Evolutionary conservation across 164 flowering plant genomes (phyloP), one percentile per base, ranked within the genome.

Genomic region (Liriodendron chinense): DNA sequence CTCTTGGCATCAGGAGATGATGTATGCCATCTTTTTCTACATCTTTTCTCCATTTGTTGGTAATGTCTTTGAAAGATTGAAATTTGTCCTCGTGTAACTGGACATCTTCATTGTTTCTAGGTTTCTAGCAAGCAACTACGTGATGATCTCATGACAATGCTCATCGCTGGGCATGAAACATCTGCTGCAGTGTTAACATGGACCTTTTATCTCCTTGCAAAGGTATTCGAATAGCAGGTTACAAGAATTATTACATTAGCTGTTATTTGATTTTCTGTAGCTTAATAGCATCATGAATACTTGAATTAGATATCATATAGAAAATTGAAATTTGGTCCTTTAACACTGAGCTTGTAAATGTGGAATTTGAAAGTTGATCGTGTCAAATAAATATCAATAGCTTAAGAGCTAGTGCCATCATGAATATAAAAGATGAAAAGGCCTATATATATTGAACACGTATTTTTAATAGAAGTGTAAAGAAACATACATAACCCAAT

Each of bases 121-220:
- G 97, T 95, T 68, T 89, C 99, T 20, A 93, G 99, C 85, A 96
- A 96, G 88, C 99, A 96, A 86, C 92, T 96, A 49, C 97, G 99
- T 78, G 99, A 96, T 86, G 99, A 96, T 77, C 82, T 96, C 80
- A 96, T 96, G 99, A 96, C 99, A 72, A 77, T 96, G 92, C 97
- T 96, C 61, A 96, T 96, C 77, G 99, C 99, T 75, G 99, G 99
- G 71, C 99, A 96, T 82, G 98, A 96, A 88, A 96, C 99, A 71
- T 90, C 99, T 62, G 99, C 99, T 72, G 98, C 99, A 70, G 99
- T 95, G 48, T 81, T 95, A 75, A 93, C 98, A 47, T 93, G 98
- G 99, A 93, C 98, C 8, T 95, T 95, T 80, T 92, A 92, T 84
- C 96, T 91, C 80, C 91, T 95, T 68, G 83, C 96, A 50, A 83